These are phyloP conservation scores for Mycena sanguinolenta DNA, from an alignment of 768 basidiomycete species.

Conservation along the genomic window DNA sequence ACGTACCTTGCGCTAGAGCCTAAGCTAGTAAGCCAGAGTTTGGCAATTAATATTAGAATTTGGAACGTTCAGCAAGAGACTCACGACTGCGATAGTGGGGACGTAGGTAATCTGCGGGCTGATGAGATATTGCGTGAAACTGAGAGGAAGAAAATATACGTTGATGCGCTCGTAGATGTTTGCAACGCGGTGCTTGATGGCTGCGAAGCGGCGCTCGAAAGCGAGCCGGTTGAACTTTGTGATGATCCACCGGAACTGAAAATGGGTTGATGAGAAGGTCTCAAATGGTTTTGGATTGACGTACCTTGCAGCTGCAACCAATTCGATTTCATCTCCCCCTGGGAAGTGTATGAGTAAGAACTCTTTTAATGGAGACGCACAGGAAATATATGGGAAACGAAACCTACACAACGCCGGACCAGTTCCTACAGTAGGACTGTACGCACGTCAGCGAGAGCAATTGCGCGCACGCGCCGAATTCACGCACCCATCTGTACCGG, in stretches of 20 bases:
- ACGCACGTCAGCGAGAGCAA: slow-evolving; percentile 4
- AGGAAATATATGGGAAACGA: no score
- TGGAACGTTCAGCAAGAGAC: not conserved
- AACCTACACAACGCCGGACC: slow-evolving; percentile 11
- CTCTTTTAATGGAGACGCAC: no score
- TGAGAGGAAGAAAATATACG: not conserved
- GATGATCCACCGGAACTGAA: not conserved
- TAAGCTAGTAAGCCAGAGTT: not conserved
- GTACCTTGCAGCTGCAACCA: slow-evolving; percentile 21
- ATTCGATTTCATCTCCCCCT: slow-evolving; percentile 2
- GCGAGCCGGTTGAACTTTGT: not conserved
- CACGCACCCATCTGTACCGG: slow-evolving; percentile 7
- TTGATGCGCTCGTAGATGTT: not conserved
- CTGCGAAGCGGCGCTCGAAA: not conserved
- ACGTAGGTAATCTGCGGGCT: not conserved
- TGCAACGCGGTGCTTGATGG: not conserved
- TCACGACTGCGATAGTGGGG: slow-evolving; percentile 4
- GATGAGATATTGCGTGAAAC: slow-evolving; percentile 5
- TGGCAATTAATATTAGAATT: not conserved
- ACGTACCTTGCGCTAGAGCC: slow-evolving; percentile 8
- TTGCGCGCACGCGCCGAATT: not conserved
- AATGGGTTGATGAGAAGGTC: not conserved
- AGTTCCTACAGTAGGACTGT: slow-evolving; percentile 14
- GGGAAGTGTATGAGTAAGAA: no score
- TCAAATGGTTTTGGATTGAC: no score